Base-by-base conservation (phyloP, 1,139 yeast species). In the Suhomyces panamericanus region DNA sequence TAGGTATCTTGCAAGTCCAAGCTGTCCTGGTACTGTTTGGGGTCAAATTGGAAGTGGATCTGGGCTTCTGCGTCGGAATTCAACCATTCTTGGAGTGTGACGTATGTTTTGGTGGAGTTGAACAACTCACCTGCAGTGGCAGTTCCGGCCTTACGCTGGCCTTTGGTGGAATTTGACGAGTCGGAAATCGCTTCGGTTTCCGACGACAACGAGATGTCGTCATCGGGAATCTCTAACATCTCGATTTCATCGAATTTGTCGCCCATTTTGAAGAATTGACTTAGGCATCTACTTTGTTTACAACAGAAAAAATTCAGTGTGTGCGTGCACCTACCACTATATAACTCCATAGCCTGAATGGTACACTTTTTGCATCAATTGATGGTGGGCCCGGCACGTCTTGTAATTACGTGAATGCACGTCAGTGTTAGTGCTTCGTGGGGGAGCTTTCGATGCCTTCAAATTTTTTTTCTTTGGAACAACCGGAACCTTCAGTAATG, bases 141-240 rank as follows among this genome's bases (percentile, higher is more conserved):
- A 2, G 15, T 22, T 27, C 6, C 15, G 16, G 27, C 16, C 10
- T 35, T 38, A 14, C 32, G 12, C 11, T 14, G 32, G 14, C 26
- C 30, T 11, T 31, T 35, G 9, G 39, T 32, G 13, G 41, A 32
- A 32, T 32, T 33, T 27, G 60, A 55, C 2, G 66, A 51, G 26
- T 57, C 60, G 9, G 70, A 56, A 8, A 63, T 55, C 3, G 66
- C 63, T 43, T 65, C 74, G 0, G 69, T 67, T 30, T 64, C 74
- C 0, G 70, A 65, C 6, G 56, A 49, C 2, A 66, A 57, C 16
- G 42, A 20, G 2, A 32, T 38, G 24, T 59, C 67, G 39, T 68
- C 70, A 14, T 69, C 77, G 1, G 75, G 77, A 22, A 74, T 66
- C 39, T 73, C 78, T 41, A 75, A 60, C 78, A 73, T 72, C 48